Evolutionary conservation across 2,329 filamentous ascomycete species (phyloP), one percentile per base, ranked within the genome.

Genomic region (Blumeria hordei): DNA sequence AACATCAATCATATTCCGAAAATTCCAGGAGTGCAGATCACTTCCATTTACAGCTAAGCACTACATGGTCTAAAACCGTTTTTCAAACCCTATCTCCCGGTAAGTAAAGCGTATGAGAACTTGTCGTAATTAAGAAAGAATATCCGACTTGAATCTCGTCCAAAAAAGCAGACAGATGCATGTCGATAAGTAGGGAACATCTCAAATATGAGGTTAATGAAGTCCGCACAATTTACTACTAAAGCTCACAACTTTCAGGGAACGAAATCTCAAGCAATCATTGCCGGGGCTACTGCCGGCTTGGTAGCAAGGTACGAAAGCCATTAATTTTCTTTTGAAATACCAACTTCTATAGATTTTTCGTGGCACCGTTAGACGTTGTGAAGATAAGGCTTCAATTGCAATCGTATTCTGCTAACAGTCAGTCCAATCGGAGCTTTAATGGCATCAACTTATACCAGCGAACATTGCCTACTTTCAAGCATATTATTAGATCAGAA

Each of bases 311-410:
- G 88, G 83, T 87, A 60, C 55, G 44, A 16, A 53, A 37, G 3
- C 18, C 36, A 32, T 9, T 11, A 33, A 18, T 18, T 35, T 37
- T 44, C n/a, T 7, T 33, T 56, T 33, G 4, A 32, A 9, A 53
- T 54, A 54, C 55, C 56, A 4, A 43, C 57, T 52, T 51, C 1
- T 7, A 62, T 51, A 88, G 85, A 66, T 96, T 98, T 72, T 78
- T 92, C 65, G 83, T 96, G 66, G 87, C 92, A 16, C 92, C 92
- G 54, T 83, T 98, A 61, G 92, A 98, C 68, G 92, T 98, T 59
- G 80, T 96, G 70, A 96, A 98, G 73, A 98, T 98, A 69, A 85
- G 92, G 50, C 81, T 96, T 49, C 92, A 98, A 67, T 80, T 98
- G 16, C 92, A 96, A 68, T 78, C 85, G 47, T 84, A 93, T 70